Percentiles rank a stretch among this genome's conserved stretches.
Evolutionary conservation across 2,329 filamentous ascomycete genomes (phyloP).

Genomic region (Escovopsis sp.): DNA sequence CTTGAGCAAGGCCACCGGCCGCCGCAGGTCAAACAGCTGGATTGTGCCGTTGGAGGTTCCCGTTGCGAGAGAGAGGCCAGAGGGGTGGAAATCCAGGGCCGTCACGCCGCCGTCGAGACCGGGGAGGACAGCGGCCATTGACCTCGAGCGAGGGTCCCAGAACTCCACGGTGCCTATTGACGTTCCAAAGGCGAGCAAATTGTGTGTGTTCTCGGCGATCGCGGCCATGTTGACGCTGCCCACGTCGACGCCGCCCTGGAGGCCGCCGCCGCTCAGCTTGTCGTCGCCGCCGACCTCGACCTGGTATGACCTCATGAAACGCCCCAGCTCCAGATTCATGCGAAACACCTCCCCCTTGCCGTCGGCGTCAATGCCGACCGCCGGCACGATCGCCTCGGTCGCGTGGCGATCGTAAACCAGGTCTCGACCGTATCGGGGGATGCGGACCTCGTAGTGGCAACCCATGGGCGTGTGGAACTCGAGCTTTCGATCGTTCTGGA

Average conservation of each 20-base stretch:
- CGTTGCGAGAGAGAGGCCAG: constrained; percentile 71
- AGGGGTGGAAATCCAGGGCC: constrained; percentile 70
- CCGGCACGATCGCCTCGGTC: constrained; percentile 73
- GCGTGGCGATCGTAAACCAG: constrained; percentile 69
- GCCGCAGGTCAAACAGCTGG: constrained; percentile 82
- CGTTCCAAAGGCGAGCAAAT: constrained; percentile 84
- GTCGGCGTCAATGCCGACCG: constrained; percentile 75
- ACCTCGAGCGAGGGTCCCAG: constrained; percentile 80
- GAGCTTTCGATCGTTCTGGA: constrained; percentile 80
- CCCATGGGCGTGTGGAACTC: constrained; percentile 87
- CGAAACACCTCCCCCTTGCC: constrained; percentile 86
- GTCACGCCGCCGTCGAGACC: constrained; percentile 62
- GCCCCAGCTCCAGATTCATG: constrained; percentile 77
- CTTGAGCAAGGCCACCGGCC: constrained; percentile 67
- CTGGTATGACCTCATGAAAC: constrained; percentile 90
- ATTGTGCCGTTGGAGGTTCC: constrained; percentile 82
- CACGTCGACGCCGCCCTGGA: constrained; percentile 76
- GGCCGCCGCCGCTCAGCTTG: constrained; percentile 42
- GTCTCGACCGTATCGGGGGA: constrained; percentile 86
- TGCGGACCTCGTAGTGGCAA: constrained; percentile 74
- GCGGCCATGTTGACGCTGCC: constrained; percentile 79
- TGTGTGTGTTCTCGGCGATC: constrained; percentile 78
- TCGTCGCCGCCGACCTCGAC: constrained; percentile 82
- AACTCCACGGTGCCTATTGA: constrained; percentile 93
- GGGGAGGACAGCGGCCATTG: constrained; percentile 62